Base-by-base conservation (phyloP, 179 eudicot genomes). In the Beta lomatogona region DNA sequence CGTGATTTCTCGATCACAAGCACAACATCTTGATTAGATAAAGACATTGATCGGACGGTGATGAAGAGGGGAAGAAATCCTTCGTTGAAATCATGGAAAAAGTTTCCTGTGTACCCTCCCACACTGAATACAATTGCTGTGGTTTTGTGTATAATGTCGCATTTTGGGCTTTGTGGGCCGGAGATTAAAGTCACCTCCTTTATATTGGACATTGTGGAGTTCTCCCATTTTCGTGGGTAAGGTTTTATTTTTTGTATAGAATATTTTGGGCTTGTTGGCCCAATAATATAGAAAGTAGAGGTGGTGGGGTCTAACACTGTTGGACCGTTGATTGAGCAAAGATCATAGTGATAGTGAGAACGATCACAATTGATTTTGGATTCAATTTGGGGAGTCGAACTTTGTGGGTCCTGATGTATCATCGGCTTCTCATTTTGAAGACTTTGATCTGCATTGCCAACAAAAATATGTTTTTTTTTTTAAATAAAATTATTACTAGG, bases 161-260 rank as follows among this genome's bases (percentile, higher is more conserved):
- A 92, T 46, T 66, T 13, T 68, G 90, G 86, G 71, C 75, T 73
- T 12, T 15, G 16, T 84, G 90, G 82, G 83, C 84, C 85, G 9
- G 91, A 85, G 1, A 41, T 21, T 71, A 92, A 78, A 61, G 79
- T 86, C 6, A 89, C 31, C 36, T 89, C 90, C 41, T 84, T 85
- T 50, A 91, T 80, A 16, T 59, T 78, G 66, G 80, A 50, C 92
- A 92, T 89, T 15, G 78, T 84, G 50, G 16, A 58, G 15, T 25
- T 76, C 77, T 92, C 93, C 87, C 85, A 88, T 83, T 91, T 91
- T 81, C 91, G 77, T 36, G 96, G 90, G 78, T 91, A 89, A 15
- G 93, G 92, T 75, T 82, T 81, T 70, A 91, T 75, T 80, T 82
- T 87, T 70, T 85, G 80, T 3, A 74, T 13, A 8, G 80, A 77